Percentiles rank a stretch among this genome's conserved stretches.
These are phyloP conservation scores for Simplicillium sp. DNA, from an alignment of 2,329 filamentous ascomycete species.

Conservation along the genomic window DNA sequence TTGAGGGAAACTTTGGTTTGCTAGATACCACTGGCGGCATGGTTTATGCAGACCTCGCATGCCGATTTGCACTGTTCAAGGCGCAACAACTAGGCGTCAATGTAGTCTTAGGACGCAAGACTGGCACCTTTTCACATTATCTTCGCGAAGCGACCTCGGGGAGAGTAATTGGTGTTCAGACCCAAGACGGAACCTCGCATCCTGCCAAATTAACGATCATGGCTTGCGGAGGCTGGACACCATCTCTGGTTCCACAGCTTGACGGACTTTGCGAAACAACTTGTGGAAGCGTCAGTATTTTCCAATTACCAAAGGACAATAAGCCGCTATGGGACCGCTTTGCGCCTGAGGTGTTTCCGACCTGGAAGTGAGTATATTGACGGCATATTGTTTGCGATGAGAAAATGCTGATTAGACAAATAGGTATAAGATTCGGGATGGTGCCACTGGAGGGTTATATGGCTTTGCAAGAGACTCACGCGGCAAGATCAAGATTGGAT, in stretches of 20 bases:
- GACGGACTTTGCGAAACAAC: slow-evolving; percentile 37
- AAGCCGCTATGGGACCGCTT: slow-evolving; percentile 28
- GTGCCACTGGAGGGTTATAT: slow-evolving; percentile 30
- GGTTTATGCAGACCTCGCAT: slow-evolving; percentile 34
- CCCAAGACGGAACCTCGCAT: slow-evolving; percentile 23
- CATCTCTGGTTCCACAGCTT: slow-evolving; percentile 26
- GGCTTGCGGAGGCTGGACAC: slow-evolving; percentile 34
- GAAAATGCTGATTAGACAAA: not conserved
- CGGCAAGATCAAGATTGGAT: slow-evolving; percentile 39
- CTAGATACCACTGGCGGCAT: slow-evolving; percentile 37
- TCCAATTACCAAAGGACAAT: slow-evolving; percentile 28
- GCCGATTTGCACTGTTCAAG: slow-evolving; percentile 32
- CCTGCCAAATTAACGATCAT: slow-evolving; percentile 23
- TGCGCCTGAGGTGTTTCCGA: slow-evolving; percentile 32
- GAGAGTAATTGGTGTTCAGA: slow-evolving; percentile 25
- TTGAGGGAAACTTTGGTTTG: slow-evolving; percentile 22
- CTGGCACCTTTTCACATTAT: slow-evolving; percentile 20
- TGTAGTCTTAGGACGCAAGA: slow-evolving; percentile 24
- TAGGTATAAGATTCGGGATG: slow-evolving; percentile 21
- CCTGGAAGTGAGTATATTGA: slow-evolving; percentile 20
- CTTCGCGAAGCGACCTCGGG: slow-evolving; percentile 8
- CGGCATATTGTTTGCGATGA: slow-evolving; percentile 10
- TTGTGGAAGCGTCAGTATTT: slow-evolving; percentile 31
- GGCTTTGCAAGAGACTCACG: slow-evolving; percentile 34
- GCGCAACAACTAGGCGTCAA: slow-evolving; percentile 28